These are phyloP conservation scores for Aspergillus versicolor DNA, from an alignment of 2,329 filamentous ascomycete species.

Conservation along the genomic window DNA sequence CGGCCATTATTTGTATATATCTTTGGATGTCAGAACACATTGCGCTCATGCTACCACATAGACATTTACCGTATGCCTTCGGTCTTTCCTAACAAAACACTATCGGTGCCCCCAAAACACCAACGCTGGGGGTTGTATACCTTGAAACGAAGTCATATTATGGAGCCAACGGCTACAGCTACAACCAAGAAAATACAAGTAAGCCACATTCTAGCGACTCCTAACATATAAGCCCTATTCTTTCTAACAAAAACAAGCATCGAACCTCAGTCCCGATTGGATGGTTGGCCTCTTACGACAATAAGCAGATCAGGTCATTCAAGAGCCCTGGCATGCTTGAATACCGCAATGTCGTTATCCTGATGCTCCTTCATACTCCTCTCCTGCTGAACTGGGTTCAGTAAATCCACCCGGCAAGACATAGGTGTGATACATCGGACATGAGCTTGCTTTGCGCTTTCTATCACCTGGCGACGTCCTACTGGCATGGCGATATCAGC, in stretches of 20 bases:
- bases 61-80: not conserved
- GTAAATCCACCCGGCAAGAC: not conserved
- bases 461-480: conserved; percentile 11
- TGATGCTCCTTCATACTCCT: conserved; percentile 27
- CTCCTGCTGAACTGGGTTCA: conserved; percentile 25
- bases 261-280: not conserved
- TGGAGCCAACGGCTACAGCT: not conserved
- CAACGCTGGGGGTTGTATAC: not conserved
- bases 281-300: not conserved
- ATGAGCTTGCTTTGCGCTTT: conserved; percentile 20
- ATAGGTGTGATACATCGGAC: not conserved
- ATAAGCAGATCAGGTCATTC: conserved; percentile 10
- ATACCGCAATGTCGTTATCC: conserved; percentile 29
- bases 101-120: not conserved
- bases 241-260: not conserved
- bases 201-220: not conserved
- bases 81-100: not conserved
- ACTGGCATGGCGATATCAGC: conserved; percentile 17
- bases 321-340: conserved; percentile 16
- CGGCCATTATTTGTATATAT: not conserved
- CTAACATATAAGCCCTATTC: not conserved
- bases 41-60: conserved; percentile 1
- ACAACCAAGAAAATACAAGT: not conserved
- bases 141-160: not conserved
- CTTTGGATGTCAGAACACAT: not conserved